A percentile compares a stretch with the other conserved stretches of the same genome.
Conservation (phyloP, 2,329 filamentous ascomycete species). For the Thielaviopsis ethacetica region DNA sequence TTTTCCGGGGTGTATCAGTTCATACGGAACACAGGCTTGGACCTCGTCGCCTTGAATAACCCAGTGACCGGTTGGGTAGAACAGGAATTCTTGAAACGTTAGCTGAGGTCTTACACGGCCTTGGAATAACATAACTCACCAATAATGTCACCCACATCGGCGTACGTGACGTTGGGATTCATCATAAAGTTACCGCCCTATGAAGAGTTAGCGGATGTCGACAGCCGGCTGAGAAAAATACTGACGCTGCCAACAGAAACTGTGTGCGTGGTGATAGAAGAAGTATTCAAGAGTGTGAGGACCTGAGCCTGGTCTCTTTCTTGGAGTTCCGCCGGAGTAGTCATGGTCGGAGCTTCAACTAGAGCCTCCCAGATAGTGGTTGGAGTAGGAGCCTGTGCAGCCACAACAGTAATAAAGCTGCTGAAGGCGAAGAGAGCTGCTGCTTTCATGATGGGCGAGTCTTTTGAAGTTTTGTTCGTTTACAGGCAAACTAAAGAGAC, state of each 20-base stretch:
- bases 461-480: background rate
- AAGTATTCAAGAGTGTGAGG: background rate
- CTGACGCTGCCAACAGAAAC: constrained; percentile 12
- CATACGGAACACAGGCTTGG: constrained; percentile 47
- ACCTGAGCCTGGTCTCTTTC: too few relatives aligned
- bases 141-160: constrained; percentile 30
- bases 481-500: background rate
- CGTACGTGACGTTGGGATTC: constrained; percentile 17
- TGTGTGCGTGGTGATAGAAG: constrained; percentile 9
- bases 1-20: constrained; percentile 30
- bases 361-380: background rate
- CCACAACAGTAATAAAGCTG: background rate
- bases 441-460: background rate
- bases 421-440: background rate
- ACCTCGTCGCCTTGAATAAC: constrained; percentile 43
- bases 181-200: constrained; percentile 19
- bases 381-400: background rate
- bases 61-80: constrained; percentile 47
- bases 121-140: constrained; percentile 19
- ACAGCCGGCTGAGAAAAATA: background rate
- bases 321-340: background rate
- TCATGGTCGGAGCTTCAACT: background rate
- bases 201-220: background rate
- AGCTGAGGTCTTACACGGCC: background rate
- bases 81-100: constrained; percentile 31